Evolutionary conservation across 2,329 filamentous ascomycete genomes (phyloP).

Genomic region (Apiospora hydei): DNA sequence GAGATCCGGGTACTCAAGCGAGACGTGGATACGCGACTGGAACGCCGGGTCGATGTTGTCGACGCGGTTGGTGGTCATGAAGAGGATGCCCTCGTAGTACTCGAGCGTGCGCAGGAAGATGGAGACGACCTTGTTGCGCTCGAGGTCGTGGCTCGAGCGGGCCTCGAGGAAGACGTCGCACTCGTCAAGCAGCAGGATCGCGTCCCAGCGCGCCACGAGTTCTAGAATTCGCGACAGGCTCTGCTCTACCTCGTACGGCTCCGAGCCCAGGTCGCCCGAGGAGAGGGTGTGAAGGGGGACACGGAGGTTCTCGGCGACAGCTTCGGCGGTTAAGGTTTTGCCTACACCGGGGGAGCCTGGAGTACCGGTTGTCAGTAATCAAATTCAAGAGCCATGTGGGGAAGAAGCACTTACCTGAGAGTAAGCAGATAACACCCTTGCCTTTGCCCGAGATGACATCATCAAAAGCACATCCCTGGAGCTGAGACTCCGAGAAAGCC

Average conservation of each 20-base stretch:
- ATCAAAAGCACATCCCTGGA: constrained; percentile 12
- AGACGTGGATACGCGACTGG: constrained; percentile 35
- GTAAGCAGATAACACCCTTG: neutral
- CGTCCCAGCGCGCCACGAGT: constrained; percentile 49
- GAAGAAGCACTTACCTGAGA: neutral
- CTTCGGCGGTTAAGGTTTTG: constrained; percentile 46
- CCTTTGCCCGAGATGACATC: constrained; percentile 33
- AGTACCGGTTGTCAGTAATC: constrained; percentile 42
- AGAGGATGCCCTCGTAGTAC: constrained; percentile 33
- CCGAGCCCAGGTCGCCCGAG: constrained; percentile 40
- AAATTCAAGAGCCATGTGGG: too few species aligned
- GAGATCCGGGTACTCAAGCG: constrained; percentile 34
- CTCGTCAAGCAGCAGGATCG: constrained; percentile 43
- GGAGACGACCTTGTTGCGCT: constrained; percentile 6
- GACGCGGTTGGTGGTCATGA: constrained; percentile 35
- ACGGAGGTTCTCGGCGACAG: constrained; percentile 45
- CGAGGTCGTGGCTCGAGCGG: constrained; percentile 32
- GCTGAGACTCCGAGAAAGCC: constrained; percentile 44
- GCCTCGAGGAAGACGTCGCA: constrained; percentile 44
- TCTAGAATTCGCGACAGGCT: constrained; percentile 42
- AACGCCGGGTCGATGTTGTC: constrained; percentile 35
- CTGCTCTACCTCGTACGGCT: constrained; percentile 35
- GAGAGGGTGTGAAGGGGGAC: constrained; percentile 44
- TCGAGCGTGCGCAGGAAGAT: constrained; percentile 27
- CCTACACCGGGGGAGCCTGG: constrained; percentile 54